phyloP scores from a whole-genome alignment of 352 stramenopile genomes.

The Pythium aristosporum region DNA sequence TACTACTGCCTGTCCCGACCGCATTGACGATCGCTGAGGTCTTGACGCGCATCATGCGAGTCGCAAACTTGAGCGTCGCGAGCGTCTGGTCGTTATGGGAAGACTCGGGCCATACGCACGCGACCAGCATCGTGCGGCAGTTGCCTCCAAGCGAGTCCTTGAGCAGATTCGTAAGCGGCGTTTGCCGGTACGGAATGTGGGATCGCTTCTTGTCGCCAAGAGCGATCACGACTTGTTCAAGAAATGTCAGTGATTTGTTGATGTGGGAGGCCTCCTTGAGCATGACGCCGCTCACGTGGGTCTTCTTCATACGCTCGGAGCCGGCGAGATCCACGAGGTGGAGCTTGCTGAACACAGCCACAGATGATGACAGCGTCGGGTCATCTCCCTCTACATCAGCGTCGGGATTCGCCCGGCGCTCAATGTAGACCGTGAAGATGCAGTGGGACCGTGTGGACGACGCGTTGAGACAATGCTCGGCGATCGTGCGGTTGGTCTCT shows the following conservation, averaged over 20 bases:
- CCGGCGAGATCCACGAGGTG: constrained; percentile 93
- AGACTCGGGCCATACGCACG: constrained; percentile 74
- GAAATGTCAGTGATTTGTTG: constrained; percentile 72
- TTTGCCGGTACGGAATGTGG: constrained; percentile 93
- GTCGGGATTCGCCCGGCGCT: constrained; percentile 34
- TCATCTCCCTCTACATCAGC: constrained; percentile 17
- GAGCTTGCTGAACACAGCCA: constrained; percentile 82
- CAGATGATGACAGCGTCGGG: background rate
- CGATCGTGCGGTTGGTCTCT: constrained; percentile 76
- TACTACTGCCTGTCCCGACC: constrained; percentile 7
- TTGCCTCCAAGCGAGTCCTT: constrained; percentile 86
- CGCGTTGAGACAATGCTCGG: constrained; percentile 78
- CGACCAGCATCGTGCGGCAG: constrained; percentile 82
- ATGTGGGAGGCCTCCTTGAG: constrained; percentile 58
- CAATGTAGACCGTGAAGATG: constrained; percentile 80
- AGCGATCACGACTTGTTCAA: constrained; percentile 90
- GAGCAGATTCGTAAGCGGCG: constrained; percentile 92
- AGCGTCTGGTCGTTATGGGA: constrained; percentile 86
- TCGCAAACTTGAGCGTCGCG: constrained; percentile 91
- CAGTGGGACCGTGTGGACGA: constrained; percentile 76
- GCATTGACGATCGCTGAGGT: constrained; percentile 74
- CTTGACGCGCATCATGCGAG: constrained; percentile 85
- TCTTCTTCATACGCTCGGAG: constrained; percentile 91
- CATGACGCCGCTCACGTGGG: constrained; percentile 50
- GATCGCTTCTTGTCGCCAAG: constrained; percentile 83